These are phyloP conservation scores for Cucurbita pepo DNA, from an alignment of 306 rosid genomes.

Conservation along the genomic window DNA sequence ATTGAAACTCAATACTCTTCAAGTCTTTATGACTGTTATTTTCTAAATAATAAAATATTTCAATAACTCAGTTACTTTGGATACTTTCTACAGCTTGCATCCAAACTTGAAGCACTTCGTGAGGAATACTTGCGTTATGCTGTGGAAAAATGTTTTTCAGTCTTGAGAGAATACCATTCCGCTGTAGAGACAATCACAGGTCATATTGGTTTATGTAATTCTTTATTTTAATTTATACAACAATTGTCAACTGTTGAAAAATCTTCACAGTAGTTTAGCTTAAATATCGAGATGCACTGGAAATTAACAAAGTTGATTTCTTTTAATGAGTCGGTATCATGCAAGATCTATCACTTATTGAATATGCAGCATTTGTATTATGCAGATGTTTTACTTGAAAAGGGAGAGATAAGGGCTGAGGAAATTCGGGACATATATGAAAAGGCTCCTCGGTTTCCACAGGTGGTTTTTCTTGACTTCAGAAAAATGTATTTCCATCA, in stretches of 20 bases:
- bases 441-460: constrained; percentile 43
- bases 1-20: not conserved
- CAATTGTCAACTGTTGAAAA: not conserved
- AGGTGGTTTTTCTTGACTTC: constrained; percentile 38
- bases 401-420: constrained; percentile 59
- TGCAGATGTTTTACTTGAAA: constrained; percentile 82
- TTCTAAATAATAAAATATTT: not conserved
- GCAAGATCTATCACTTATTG: not conserved
- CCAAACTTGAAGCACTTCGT: constrained; percentile 82
- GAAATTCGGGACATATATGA: constrained; percentile 74
- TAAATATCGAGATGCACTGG: not conserved
- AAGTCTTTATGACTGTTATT: not conserved
- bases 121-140: constrained; percentile 93
- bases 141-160: constrained; percentile 55
- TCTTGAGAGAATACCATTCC: constrained; percentile 56
- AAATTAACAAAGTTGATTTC: not conserved
- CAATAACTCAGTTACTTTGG: not conserved
- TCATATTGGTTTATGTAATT: constrained; percentile 14
- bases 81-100: constrained; percentile 54
- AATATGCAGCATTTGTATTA: not conserved
- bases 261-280: not conserved
- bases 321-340: not conserved
- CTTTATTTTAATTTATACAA: constrained; percentile 6
- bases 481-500: not conserved
- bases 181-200: constrained; percentile 96